Evolutionary conservation across 345 rosid genomes (phyloP).

Genomic region (Acer campestre): DNA sequence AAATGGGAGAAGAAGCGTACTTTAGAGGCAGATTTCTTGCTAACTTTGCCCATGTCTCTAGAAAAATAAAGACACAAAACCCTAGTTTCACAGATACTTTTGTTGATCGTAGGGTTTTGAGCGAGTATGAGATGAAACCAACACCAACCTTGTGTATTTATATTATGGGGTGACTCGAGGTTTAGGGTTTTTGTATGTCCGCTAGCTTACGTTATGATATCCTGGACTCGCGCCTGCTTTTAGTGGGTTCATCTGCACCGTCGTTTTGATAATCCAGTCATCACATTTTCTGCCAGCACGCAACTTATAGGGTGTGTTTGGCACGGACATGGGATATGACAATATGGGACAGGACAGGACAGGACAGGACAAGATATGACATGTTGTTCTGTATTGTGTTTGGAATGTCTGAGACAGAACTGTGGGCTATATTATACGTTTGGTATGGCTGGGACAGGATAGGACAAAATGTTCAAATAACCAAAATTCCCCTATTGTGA

Average conservation of each 20-base stretch:
- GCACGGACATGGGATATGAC: no score
- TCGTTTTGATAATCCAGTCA: neutral
- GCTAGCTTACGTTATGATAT: neutral
- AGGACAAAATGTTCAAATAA: no score
- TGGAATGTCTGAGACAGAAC: no score
- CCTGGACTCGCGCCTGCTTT: conserved; percentile 9
- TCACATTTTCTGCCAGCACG: neutral
- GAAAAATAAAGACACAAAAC: neutral
- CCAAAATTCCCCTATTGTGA: no score
- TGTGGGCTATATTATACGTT: no score
- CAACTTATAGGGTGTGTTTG: no score
- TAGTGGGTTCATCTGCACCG: conserved; percentile 10
- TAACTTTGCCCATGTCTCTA: conserved; percentile 50
- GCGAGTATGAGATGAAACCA: neutral
- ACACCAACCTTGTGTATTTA: neutral
- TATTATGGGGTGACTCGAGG: neutral
- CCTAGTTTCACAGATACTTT: neutral
- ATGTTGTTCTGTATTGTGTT: no score
- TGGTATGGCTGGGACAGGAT: no score
- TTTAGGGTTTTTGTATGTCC: conserved; percentile 22
- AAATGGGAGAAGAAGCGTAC: conserved; percentile 18
- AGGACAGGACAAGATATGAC: no score
- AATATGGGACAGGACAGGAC: no score
- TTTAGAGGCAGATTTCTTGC: conserved; percentile 55
- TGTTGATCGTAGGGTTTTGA: conserved; percentile 11